These are phyloP conservation scores for Ogataea hybrid DNA, from an alignment of 1,139 yeast genomes.

Conservation along the genomic window DNA sequence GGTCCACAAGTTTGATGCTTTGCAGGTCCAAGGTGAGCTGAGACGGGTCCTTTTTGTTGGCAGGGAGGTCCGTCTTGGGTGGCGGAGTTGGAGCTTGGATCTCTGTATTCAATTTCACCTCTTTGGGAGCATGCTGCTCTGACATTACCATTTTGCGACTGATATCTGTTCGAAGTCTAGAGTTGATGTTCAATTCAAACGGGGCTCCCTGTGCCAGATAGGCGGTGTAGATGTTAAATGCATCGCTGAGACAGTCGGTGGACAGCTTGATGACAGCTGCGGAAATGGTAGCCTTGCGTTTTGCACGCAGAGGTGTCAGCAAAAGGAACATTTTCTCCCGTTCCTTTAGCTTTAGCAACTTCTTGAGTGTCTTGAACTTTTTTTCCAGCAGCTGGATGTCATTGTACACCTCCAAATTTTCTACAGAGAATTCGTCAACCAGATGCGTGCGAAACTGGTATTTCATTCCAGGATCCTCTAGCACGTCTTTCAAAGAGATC, in stretches of 20 bases:
- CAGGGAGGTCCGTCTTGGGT: neutral
- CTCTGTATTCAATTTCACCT: neutral
- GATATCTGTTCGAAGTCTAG: slow-evolving; percentile 49
- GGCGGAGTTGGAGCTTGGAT: neutral
- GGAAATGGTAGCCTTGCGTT: slow-evolving; percentile 23
- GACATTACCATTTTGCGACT: slow-evolving; percentile 37
- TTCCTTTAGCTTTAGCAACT: slow-evolving; percentile 26
- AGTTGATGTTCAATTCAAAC: slow-evolving; percentile 68
- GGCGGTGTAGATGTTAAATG: too few species aligned
- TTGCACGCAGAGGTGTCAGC: slow-evolving; percentile 13
- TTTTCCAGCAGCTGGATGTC: slow-evolving; percentile 49
- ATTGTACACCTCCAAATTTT: slow-evolving; percentile 71
- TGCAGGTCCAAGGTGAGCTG: slow-evolving; percentile 13
- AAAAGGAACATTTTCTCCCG: slow-evolving; percentile 15
- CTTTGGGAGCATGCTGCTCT: slow-evolving; percentile 2
- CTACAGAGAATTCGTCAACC: slow-evolving; percentile 64
- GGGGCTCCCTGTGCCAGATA: too few species aligned
- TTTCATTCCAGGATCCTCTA: slow-evolving; percentile 78
- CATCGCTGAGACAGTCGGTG: slow-evolving; percentile 53
- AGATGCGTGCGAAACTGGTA: slow-evolving; percentile 66
- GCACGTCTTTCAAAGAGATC: slow-evolving; percentile 42
- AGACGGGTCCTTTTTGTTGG: slow-evolving; percentile 3
- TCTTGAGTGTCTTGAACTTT: slow-evolving; percentile 37
- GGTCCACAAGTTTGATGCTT: slow-evolving; percentile 8
- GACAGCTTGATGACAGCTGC: slow-evolving; percentile 43